phyloP scores from a whole-genome alignment of 306 rosid genomes.

The Cicer pinnatifidum region DNA sequence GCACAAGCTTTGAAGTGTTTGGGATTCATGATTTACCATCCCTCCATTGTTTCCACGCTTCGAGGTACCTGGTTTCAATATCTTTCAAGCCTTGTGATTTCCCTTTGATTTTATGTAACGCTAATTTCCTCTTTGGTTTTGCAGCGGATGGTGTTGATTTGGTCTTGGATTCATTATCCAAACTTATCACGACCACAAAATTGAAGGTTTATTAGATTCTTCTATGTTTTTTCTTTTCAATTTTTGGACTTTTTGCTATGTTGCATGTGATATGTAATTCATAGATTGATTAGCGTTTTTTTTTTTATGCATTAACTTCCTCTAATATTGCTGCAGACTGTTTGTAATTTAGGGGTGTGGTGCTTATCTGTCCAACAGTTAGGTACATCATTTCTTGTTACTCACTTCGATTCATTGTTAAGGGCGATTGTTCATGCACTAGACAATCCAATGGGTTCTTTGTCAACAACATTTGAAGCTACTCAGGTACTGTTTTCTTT shows the following conservation, averaged over 20 bases:
- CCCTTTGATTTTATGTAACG: background rate
- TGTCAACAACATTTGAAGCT: slow-evolving; percentile 93
- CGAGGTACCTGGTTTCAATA: slow-evolving; percentile 49
- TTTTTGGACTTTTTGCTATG: background rate
- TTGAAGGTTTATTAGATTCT: slow-evolving; percentile 56
- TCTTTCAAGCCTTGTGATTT: background rate
- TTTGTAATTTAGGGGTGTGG: slow-evolving; percentile 89
- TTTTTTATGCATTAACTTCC: slow-evolving; percentile 2
- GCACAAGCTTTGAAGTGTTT: slow-evolving; percentile 79
- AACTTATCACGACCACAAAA: slow-evolving; percentile 67
- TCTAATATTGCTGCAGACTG: slow-evolving; percentile 59
- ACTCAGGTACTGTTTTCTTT: slow-evolving; percentile 59
- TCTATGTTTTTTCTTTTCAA: background rate
- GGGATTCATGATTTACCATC: slow-evolving; percentile 87
- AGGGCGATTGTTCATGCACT: slow-evolving; percentile 70
- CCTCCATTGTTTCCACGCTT: slow-evolving; percentile 55
- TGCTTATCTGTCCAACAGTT: slow-evolving; percentile 81
- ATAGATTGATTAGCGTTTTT: no score
- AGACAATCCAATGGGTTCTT: slow-evolving; percentile 83
- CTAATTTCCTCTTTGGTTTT: slow-evolving; percentile 30
- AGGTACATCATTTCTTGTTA: slow-evolving; percentile 50
- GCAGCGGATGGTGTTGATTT: slow-evolving; percentile 63
- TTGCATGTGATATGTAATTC: no score
- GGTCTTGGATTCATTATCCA: slow-evolving; percentile 60
- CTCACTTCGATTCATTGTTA: slow-evolving; percentile 59